These are phyloP conservation scores for Amoebophrya sp. DNA, from an alignment of 169 alveolate genomes.

Conservation along the genomic window DNA sequence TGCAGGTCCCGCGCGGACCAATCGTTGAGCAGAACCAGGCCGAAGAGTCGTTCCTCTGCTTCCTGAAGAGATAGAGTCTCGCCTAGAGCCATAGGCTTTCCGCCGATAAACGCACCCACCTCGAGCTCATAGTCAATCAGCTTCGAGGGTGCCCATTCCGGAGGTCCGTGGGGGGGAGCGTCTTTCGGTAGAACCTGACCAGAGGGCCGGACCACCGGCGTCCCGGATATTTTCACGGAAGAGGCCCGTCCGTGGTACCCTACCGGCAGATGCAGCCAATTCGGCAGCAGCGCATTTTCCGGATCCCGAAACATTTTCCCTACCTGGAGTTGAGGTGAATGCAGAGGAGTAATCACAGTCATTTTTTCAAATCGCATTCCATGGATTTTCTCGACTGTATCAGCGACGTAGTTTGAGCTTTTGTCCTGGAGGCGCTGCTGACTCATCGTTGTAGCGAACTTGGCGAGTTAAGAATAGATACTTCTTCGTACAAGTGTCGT, in stretches of 20 bases:
- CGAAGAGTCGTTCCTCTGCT: constrained; percentile 66
- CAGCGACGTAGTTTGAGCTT: neutral
- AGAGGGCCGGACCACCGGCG: constrained; percentile 57
- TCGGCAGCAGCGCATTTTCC: constrained; percentile 70
- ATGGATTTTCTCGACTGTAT: neutral
- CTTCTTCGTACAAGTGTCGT: no score
- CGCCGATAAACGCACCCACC: constrained; percentile 63
- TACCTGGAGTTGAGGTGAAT: constrained; percentile 4
- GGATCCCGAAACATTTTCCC: constrained; percentile 63
- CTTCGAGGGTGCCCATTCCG: constrained; percentile 59
- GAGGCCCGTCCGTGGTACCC: constrained; percentile 82
- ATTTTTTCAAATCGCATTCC: neutral
- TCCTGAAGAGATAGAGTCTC: constrained; percentile 54
- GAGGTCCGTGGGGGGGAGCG: constrained; percentile 60
- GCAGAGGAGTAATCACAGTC: neutral
- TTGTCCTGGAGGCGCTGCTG: neutral
- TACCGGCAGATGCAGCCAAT: constrained; percentile 74
- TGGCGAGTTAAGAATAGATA: no score
- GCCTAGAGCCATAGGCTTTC: constrained; percentile 43
- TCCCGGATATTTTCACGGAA: constrained; percentile 58
- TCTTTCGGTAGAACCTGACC: constrained; percentile 51
- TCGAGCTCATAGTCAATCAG: constrained; percentile 66
- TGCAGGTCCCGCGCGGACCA: constrained; percentile 77
- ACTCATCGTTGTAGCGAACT: no score
- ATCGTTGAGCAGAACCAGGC: constrained; percentile 66